Percentiles rank a stretch among this genome's conserved stretches.
Evolutionary conservation across 2,329 filamentous ascomycete genomes (phyloP).

Genomic region (Talaromyces sp.): DNA sequence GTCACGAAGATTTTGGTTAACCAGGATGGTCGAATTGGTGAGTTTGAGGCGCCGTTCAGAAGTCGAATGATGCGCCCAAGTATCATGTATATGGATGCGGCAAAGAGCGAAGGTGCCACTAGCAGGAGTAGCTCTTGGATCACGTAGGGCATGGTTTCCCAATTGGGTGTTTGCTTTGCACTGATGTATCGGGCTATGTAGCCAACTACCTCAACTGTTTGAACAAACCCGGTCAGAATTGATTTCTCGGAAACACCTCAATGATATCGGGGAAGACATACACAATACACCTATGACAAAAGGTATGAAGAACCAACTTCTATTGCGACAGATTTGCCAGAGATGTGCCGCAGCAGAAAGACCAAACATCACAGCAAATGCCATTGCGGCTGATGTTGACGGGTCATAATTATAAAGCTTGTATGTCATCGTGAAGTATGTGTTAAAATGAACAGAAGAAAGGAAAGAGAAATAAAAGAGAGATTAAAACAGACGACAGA

Average conservation of each 20-base stretch:
- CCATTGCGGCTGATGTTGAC: conserved; percentile 11
- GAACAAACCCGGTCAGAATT: too few species aligned
- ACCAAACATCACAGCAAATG: conserved; percentile 31
- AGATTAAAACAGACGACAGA: too few species aligned
- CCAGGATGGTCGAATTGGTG: conserved; percentile 23
- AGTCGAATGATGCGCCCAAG: conserved; percentile 23
- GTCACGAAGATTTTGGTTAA: conserved; percentile 31
- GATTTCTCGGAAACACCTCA: too few species aligned
- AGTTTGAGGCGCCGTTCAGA: conserved; percentile 18
- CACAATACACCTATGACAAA: conserved; percentile 44
- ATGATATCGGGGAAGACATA: conserved; percentile 12
- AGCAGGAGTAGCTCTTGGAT: conserved; percentile 23
- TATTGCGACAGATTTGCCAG: conserved; percentile 18
- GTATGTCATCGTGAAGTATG: not conserved
- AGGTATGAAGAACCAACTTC: conserved; percentile 32
- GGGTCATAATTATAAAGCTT: conserved; percentile 23
- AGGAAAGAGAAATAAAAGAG: not conserved
- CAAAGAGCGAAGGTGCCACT: conserved; percentile 26
- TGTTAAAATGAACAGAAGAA: not conserved
- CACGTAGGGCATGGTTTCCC: conserved; percentile 22
- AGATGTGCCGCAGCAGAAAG: conserved; percentile 16
- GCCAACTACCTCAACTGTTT: conserved; percentile 16
- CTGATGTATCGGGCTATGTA: conserved; percentile 17
- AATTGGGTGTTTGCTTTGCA: conserved; percentile 22
- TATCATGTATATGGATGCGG: conserved; percentile 29